Base-by-base conservation (phyloP, 1,139 yeast species). In the Debaryomyces psychrophilus region DNA sequence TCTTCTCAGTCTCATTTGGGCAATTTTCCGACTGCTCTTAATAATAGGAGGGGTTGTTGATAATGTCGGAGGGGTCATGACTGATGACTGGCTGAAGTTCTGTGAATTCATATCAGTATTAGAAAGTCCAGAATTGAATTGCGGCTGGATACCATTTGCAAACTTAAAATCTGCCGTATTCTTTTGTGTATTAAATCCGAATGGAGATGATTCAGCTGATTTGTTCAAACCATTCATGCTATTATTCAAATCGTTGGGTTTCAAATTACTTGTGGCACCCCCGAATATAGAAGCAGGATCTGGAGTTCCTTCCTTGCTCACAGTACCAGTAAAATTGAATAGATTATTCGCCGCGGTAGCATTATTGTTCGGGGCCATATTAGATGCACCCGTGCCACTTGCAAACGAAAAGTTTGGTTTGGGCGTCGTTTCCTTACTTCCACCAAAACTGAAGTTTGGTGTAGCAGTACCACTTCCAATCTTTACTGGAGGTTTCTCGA, bases 1-100 rank as follows among this genome's bases (percentile, higher is more conserved):
- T 51, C 70, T 58, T 55, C 72, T 61, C 45, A 57, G 57, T 45
- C 69, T 58, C 55, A 67, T 67, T 41, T 61, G 67, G 11, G 66
- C 65, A 31, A 66, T 60, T 47, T 61, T 63, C 20, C 71, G 54
- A 37, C 59, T 59, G 33, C 61, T 54, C 37, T 55, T 57, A 14
- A 54, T 42, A 31, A 50, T 48, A 34, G 48, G 57, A 43, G 52
- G 34, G 55, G 59, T 51, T n/a, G 50, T 48, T 12, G 47, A 43
- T 22, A 44, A 44, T 9, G 45, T 40, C 11, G 51, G 51, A 23
- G 48, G 50, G 12, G 43, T 29, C 20, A 34, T 20, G 9, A 35
- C 28, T 22, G 44, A 9, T 23, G 39, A 22, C 12, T 22, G 18
- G 15, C 18, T 37, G 40, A 37, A 27, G 15, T 17, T 37, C 29